phyloP scores from a whole-genome alignment of 495 filamentous ascomycete species.

The Xanthoparmelia taractica region DNA sequence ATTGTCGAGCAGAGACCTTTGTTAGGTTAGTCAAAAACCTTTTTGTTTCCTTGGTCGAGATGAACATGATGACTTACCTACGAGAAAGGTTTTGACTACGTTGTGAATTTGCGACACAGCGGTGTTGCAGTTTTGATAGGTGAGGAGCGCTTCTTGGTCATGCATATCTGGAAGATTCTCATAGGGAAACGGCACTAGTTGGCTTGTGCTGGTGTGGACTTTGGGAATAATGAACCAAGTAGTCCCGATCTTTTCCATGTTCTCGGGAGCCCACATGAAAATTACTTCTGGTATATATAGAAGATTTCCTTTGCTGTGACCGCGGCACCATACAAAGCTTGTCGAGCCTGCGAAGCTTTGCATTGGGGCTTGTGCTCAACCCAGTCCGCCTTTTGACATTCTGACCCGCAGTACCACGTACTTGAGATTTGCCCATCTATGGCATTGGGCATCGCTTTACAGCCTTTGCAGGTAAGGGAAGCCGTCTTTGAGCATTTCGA shows the following conservation, averaged over 20 bases:
- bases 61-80: neutral
- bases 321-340: conserved; percentile 11
- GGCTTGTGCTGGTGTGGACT: neutral
- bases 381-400: conserved; percentile 16
- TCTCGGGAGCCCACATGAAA: neutral
- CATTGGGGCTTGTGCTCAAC: conserved; percentile 8
- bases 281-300: neutral
- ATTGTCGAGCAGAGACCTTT: neutral
- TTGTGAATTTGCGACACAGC: neutral
- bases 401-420: conserved; percentile 7
- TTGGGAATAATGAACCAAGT: neutral
- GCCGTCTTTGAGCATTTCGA: neutral
- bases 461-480: neutral
- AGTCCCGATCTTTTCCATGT: neutral
- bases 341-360: conserved; percentile 5
- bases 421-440: neutral
- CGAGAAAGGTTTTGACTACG: neutral
- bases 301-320: neutral
- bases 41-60: neutral
- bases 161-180: neutral
- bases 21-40: neutral
- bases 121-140: neutral
- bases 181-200: neutral
- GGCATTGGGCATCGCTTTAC: neutral
- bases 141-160: neutral